Base-by-base conservation (phyloP, 2,329 filamentous ascomycete species). In the Dendrostoma leiphaemia region DNA sequence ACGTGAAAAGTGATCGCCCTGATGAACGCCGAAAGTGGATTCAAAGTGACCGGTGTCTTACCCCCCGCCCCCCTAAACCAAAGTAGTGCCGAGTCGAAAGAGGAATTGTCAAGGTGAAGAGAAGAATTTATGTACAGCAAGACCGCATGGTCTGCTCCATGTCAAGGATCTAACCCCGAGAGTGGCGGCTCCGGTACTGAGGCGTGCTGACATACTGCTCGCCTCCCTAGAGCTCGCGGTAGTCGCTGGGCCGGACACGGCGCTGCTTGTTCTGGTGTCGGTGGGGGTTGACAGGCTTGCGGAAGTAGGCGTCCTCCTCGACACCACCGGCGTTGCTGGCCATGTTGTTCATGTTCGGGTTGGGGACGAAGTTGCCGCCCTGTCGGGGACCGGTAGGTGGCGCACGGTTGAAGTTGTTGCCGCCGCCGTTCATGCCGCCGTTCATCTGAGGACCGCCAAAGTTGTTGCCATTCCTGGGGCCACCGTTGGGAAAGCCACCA, bases 271-370 rank as follows among this genome's bases (percentile, higher is more conserved):
- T 90, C 70, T 92, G 88, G 67, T 94, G 90, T 48, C 94, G 84
- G 67, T 96, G 90, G 2, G 92, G 93, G 67, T 99, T 99, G 59
- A 97, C 90, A 0, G 94, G 94, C 70, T 96, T 93, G 54, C 94
- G 84, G 69, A 97, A 95, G 73, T 99, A 99, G 6, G 94, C 90
- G 57, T 91, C 90, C 54, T 96, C 91, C 53, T 95, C 90, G 60
- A 26, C 15, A 24, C 26, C 31, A 8, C 4, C 74, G 37, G 67
- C 67, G 60, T 62, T 58, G 47, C 59, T 60, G 44, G 57, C 59
- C 56, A 51, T 51, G 12, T 60, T 60, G 31, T 61, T 62, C 59
- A 62, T 68, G 52, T 67, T 70, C 55, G 66, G 68, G 50, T 67
- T 69, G 43, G 62, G 60, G 49, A 47, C 60, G 53, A 56, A 56